phyloP scores from a whole-genome alignment of 129 eudicot species.

The Flaveria brownii region DNA sequence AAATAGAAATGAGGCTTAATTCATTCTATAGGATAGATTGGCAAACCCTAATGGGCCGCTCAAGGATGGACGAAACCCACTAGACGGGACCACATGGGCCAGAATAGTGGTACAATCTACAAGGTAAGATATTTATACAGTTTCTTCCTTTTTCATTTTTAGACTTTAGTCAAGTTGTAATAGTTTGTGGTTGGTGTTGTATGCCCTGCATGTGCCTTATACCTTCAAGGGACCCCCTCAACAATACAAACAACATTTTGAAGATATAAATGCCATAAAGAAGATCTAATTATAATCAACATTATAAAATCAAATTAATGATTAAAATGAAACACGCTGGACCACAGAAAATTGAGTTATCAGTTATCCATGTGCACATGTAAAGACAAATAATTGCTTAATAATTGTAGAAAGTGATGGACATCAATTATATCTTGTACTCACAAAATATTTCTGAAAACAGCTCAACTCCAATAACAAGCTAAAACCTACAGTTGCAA shows the following conservation, averaged over 20 bases:
- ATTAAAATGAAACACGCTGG: background rate
- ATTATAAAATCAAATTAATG: slow-evolving; percentile 2
- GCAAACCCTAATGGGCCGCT: background rate
- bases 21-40: background rate
- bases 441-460: slow-evolving; percentile 26
- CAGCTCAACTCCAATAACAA: background rate
- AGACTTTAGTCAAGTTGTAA: background rate
- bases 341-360: slow-evolving; percentile 10
- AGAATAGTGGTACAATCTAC: background rate
- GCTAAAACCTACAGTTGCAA: background rate
- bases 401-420: slow-evolving; percentile 20
- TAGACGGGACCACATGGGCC: background rate
- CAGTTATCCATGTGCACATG: slow-evolving; percentile 8
- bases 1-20: background rate
- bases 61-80: background rate
- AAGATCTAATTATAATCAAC: slow-evolving; percentile 4
- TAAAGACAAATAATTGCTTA: slow-evolving; percentile 9
- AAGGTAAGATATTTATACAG: background rate
- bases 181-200: slow-evolving; percentile 5
- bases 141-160: background rate
- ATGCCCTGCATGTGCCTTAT: slow-evolving; percentile 14
- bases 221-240: slow-evolving; percentile 18
- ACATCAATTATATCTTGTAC: slow-evolving; percentile 18
- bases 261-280: background rate
- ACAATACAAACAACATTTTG: slow-evolving; percentile 18